Evolutionary conservation across 352 stramenopile genomes (phyloP).

Genomic region (Blastocystis sp.): DNA sequence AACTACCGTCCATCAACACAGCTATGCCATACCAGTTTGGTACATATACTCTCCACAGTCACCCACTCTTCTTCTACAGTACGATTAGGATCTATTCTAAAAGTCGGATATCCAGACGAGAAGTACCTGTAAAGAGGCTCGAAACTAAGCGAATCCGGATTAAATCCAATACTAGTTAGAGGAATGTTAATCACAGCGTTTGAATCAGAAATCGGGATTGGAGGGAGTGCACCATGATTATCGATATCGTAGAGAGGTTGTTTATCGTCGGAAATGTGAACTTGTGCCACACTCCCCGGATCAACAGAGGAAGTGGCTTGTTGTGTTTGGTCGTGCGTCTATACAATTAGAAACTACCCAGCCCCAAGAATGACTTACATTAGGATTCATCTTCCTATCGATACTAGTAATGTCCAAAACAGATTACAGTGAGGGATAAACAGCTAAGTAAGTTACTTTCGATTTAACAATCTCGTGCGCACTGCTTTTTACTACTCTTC

Average conservation of each 20-base stretch:
- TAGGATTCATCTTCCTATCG: neutral
- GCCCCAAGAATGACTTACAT: neutral
- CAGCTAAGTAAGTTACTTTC: no score
- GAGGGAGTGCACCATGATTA: neutral
- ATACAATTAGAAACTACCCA: neutral
- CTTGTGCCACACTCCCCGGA: neutral
- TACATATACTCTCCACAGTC: constrained; percentile 2
- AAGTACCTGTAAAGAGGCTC: neutral
- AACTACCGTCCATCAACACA: neutral
- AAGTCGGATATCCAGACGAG: neutral
- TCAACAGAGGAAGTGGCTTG: neutral
- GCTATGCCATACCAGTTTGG: neutral
- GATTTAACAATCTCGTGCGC: neutral
- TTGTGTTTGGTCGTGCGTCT: neutral
- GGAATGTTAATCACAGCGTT: neutral
- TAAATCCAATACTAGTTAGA: neutral
- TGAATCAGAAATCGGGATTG: neutral
- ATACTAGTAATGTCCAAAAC: neutral
- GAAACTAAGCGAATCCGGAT: neutral
- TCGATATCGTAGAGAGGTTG: neutral
- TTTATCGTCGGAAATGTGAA: neutral
- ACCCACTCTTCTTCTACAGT: constrained; percentile 38
- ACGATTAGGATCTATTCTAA: constrained; percentile 10
- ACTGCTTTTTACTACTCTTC: neutral
- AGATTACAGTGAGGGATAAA: neutral